Base-by-base conservation (phyloP, 2,329 filamentous ascomycete species). In the Cladobotryum protrusum region DNA sequence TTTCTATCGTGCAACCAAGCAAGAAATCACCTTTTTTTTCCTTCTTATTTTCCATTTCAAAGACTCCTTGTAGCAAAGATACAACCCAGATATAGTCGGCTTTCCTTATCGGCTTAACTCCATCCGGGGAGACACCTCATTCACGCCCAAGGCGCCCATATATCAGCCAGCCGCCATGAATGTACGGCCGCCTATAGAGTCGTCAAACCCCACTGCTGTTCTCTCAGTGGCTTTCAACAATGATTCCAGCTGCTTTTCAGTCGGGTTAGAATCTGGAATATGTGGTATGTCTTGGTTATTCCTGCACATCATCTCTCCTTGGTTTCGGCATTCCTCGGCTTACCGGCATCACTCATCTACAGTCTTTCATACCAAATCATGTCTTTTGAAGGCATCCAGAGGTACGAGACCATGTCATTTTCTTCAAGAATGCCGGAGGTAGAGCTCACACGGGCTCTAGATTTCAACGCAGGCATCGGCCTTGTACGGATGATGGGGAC, bases 151-250 rank as follows among this genome's bases (percentile, higher is more conserved):
- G 24, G 24, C 24, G 24, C 24, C 6, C 24, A n/a, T 32, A 45
- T 19, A 37, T 39, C 47, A 33, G 45, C 63, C 73, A 43, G n/a
- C 34, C 52, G 56, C 54, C 47, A 99, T 97, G 93, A 93, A 97
- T 67, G 95, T 90, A 40, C 81, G 92, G 52, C 87, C 86, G 47
- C 82, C 87, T 50, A 89, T 97, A 63, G 89, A 95, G 72, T 82
- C 83, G 45, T 83, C 87, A 15, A 78, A 77, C 40, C 82, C 84
- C 48, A 85, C 87, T 4, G 79, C 84, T 53, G 91, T 90, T 11
- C 78, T 96, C 35, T 95, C 89, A 13, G 82, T 86, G 42, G 82
- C 87, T 8, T 96, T 96, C 73, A 97, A 96, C 64, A 78, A 82
- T 61, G 88, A 93, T 65, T 81, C 81, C 57, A 91, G 82, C 59